These are phyloP conservation scores for Rubus parviflorus DNA, from an alignment of 306 rosid species.

Conservation along the genomic window DNA sequence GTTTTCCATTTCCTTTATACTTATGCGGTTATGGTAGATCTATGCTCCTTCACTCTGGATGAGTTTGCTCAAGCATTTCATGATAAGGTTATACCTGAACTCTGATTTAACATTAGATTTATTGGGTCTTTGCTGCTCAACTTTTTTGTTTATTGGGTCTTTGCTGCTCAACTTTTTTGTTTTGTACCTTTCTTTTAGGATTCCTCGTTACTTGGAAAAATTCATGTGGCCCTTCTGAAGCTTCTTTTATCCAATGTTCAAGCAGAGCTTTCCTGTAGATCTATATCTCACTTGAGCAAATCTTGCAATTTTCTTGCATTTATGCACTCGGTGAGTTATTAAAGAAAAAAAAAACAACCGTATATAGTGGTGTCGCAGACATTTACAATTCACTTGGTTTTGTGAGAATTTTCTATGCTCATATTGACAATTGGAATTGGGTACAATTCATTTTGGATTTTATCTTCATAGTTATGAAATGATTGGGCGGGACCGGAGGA, in stretches of 20 bases:
- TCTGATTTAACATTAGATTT: conserved; percentile 26
- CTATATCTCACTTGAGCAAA: conserved; percentile 57
- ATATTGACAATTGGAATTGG: background rate
- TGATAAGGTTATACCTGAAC: conserved; percentile 70
- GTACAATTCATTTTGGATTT: background rate
- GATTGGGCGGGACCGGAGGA: background rate
- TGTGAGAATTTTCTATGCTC: background rate
- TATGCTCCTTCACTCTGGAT: conserved; percentile 87
- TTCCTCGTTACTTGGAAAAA: conserved; percentile 80
- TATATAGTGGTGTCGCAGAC: background rate
- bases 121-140: conserved; percentile 17
- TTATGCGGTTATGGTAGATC: conserved; percentile 53
- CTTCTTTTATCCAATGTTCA: conserved; percentile 78
- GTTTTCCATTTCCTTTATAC: conserved; percentile 92
- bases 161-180: conserved; percentile 5
- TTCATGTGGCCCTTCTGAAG: conserved; percentile 77
- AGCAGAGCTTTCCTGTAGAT: conserved; percentile 56
- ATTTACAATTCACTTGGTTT: background rate
- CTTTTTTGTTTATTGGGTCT: background rate
- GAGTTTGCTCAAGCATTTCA: conserved; percentile 91
- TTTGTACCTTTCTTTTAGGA: conserved; percentile 51
- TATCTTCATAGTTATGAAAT: background rate
- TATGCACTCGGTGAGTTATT: conserved; percentile 79
- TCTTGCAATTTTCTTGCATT: conserved; percentile 91
- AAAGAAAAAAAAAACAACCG: background rate